Conservation (phyloP, 768 basidiomycete species). For the Serendipita sp. region DNA sequence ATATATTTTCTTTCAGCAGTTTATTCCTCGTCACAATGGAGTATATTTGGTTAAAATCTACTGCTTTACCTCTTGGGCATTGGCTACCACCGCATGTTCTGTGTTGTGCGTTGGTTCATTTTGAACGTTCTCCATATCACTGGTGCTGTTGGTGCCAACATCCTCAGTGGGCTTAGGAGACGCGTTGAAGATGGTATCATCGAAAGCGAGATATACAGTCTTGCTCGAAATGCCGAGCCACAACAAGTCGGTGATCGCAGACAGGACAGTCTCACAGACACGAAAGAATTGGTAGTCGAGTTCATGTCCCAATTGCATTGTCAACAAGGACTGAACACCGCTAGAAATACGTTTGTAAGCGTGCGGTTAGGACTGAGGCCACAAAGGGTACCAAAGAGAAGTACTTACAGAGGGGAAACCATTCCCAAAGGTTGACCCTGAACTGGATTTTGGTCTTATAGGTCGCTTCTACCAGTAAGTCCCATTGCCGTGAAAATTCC, state of each 20-base stretch:
- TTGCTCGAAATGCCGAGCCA: slow-evolving; percentile 6
- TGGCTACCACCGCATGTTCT: too few relatives aligned
- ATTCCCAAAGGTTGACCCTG: slow-evolving; percentile 45
- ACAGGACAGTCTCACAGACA: slow-evolving; percentile 38
- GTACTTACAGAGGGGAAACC: slow-evolving; percentile 47
- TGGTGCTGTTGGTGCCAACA: too few relatives aligned
- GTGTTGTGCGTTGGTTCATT: too few relatives aligned
- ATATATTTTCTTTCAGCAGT: too few relatives aligned
- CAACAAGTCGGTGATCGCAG: slow-evolving; percentile 2
- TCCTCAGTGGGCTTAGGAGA: too few relatives aligned
- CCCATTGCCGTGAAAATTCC: slow-evolving; percentile 38
- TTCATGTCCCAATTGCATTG: slow-evolving; percentile 31
- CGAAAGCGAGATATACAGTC: slow-evolving; percentile 4
- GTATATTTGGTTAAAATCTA: too few relatives aligned
- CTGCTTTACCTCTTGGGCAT: too few relatives aligned
- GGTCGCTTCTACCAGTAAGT: slow-evolving; percentile 24
- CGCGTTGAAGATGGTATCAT: background rate
- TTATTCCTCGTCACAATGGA: too few relatives aligned
- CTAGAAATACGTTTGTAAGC: background rate
- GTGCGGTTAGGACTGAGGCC: background rate
- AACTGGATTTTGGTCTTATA: slow-evolving; percentile 31
- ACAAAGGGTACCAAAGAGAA: background rate
- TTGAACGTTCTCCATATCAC: too few relatives aligned
- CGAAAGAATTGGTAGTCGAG: slow-evolving; percentile 39
- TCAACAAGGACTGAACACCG: slow-evolving; percentile 42